phyloP scores from a whole-genome alignment of 805 yeast species.

The Ogataea pini region DNA sequence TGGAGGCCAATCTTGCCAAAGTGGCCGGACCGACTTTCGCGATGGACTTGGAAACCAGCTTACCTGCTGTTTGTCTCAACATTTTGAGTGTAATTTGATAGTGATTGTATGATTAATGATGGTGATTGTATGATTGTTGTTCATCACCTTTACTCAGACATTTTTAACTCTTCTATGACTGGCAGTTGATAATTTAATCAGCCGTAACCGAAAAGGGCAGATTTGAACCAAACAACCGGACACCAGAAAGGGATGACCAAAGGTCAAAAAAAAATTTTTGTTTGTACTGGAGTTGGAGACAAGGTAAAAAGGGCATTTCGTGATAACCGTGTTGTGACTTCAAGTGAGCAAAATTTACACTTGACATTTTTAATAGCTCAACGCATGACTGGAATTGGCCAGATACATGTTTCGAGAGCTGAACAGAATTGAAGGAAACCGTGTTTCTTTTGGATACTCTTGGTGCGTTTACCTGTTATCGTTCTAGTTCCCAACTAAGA shows the following conservation, averaged over 20 bases:
- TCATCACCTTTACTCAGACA: not conserved
- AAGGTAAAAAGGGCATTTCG: slow-evolving; percentile 3
- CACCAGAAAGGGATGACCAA: slow-evolving; percentile 1
- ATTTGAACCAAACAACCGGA: not conserved
- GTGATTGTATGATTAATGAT: not conserved
- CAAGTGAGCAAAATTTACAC: not conserved
- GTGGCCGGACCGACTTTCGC: not conserved
- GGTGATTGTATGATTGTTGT: not conserved
- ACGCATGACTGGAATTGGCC: slow-evolving; percentile 4
- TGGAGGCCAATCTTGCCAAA: slow-evolving; percentile 10
- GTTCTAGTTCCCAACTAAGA: not conserved
- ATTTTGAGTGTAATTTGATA: not conserved
- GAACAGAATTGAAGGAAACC: not conserved
- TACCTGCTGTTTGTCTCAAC: not conserved
- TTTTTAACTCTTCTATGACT: slow-evolving; percentile 3
- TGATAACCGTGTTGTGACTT: slow-evolving; percentile 1
- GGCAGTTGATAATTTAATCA: not conserved
- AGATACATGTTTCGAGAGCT: slow-evolving; percentile 1
- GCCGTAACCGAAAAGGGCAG: not conserved
- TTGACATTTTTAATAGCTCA: not conserved
- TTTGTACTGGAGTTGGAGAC: not conserved
- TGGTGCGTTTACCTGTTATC: slow-evolving; percentile 1
- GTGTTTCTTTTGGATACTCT: not conserved
- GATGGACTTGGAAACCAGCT: not conserved
- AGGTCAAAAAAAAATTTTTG: not conserved